Evolutionary conservation across 768 basidiomycete species (phyloP).

Genomic region (Candolleomyces eurysporus): DNA sequence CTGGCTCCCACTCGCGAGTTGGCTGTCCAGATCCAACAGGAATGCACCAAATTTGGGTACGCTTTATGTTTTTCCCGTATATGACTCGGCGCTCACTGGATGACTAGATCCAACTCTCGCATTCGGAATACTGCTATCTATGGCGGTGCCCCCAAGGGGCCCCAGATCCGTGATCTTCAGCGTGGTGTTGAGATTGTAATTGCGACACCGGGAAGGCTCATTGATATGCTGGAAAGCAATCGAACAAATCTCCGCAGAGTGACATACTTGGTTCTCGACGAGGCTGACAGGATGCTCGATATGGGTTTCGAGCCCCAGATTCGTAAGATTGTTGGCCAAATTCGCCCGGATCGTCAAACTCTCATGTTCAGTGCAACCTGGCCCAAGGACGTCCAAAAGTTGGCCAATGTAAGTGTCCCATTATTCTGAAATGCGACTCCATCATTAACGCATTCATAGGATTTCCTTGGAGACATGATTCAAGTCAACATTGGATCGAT

Average conservation of each 20-base stretch:
- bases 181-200: slow-evolving; percentile 98
- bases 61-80: slow-evolving; percentile 18
- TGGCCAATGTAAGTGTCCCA: slow-evolving; percentile 68
- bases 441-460: slow-evolving; percentile 40
- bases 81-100: slow-evolving; percentile 1
- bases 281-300: slow-evolving; percentile 99
- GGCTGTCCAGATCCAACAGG: slow-evolving; percentile 98
- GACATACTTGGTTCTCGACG: slow-evolving; percentile 98
- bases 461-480: slow-evolving; percentile 94
- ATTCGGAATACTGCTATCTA: slow-evolving; percentile 99
- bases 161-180: slow-evolving; percentile 96
- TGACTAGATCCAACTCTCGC: slow-evolving; percentile 74
- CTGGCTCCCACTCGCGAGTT: slow-evolving; percentile 98
- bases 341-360: slow-evolving; percentile 97
- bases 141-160: slow-evolving; percentile 97
- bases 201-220: slow-evolving; percentile 99
- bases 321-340: slow-evolving; percentile 95
- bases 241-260: slow-evolving; percentile 96
- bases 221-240: slow-evolving; percentile 96
- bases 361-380: slow-evolving; percentile 99
- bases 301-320: slow-evolving; percentile 99
- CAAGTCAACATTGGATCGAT: slow-evolving; percentile 99
- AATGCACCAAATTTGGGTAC: slow-evolving; percentile 97
- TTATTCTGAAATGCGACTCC: not conserved
- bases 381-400: slow-evolving; percentile 99